Conservation (phyloP, 257 asterid species). For the Solanum tarapatanum region DNA sequence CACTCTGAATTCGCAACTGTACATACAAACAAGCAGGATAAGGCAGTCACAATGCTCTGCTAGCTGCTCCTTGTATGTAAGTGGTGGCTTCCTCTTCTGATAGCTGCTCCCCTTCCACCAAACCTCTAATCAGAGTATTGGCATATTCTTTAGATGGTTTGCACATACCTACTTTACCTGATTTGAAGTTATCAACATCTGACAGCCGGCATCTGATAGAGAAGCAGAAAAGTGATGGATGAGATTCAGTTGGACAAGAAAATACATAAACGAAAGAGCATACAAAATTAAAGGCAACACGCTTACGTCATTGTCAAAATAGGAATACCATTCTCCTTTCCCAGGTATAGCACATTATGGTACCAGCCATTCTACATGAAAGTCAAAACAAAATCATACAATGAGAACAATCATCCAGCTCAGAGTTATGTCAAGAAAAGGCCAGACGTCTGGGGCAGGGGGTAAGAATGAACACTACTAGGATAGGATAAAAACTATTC, state of each 20-base stretch:
- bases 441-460: not conserved
- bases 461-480: not conserved
- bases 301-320: constrained; percentile 90
- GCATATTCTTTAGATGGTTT: constrained; percentile 65
- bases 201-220: constrained; percentile 52
- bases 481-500: not conserved
- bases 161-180: constrained; percentile 38
- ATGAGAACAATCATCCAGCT: not conserved
- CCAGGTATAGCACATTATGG: constrained; percentile 65
- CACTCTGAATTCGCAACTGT: not conserved
- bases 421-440: not conserved
- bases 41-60: constrained; percentile 33
- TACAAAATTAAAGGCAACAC: not conserved
- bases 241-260: not conserved
- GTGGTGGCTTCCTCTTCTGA: constrained; percentile 58
- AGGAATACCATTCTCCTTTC: constrained; percentile 59
- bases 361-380: constrained; percentile 74
- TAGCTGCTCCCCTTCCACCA: constrained; percentile 73
- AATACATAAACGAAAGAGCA: not conserved
- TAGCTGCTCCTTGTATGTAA: constrained; percentile 58
- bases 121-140: constrained; percentile 54
- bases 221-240: not conserved
- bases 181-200: constrained; percentile 42
- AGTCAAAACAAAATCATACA: not conserved
- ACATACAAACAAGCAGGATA: not conserved